Conservation (phyloP, 495 filamentous ascomycete species). For the Venustampulla echinocandica region DNA sequence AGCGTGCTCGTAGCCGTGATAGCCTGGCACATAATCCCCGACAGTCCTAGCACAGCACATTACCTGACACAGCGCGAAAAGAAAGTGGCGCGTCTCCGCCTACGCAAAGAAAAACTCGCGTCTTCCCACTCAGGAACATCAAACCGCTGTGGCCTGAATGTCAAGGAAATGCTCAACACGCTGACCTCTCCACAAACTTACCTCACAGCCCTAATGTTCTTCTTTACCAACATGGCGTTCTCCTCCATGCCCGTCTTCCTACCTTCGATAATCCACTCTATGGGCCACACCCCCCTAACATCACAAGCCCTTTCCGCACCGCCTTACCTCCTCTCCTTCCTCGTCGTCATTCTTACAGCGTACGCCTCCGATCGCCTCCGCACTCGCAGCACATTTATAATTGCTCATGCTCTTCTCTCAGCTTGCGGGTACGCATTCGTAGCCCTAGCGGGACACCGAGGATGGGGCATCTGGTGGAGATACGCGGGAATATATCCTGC, state of each 20-base stretch:
- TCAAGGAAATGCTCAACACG: slow-evolving; percentile 43
- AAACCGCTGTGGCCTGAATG: slow-evolving; percentile 35
- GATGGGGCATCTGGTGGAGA: slow-evolving; percentile 30
- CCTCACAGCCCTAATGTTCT: slow-evolving; percentile 53
- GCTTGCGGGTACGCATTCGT: slow-evolving; percentile 53
- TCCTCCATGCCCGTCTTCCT: slow-evolving; percentile 79
- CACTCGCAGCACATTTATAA: slow-evolving; percentile 55
- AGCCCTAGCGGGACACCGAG: slow-evolving; percentile 30
- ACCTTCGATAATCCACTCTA: slow-evolving; percentile 68
- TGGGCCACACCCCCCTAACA: slow-evolving; percentile 61
- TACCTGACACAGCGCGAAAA: slow-evolving; percentile 71
- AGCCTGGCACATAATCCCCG: slow-evolving; percentile 66
- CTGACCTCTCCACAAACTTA: slow-evolving; percentile 58
- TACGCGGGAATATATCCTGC: slow-evolving; percentile 66
- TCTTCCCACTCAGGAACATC: background rate
- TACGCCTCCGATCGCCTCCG: slow-evolving; percentile 58
- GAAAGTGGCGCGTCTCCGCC: slow-evolving; percentile 58
- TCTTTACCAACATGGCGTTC: slow-evolving; percentile 57
- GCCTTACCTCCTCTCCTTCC: slow-evolving; percentile 68
- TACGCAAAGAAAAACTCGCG: slow-evolving; percentile 27
- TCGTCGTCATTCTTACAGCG: slow-evolving; percentile 60
- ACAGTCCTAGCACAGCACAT: slow-evolving; percentile 54
- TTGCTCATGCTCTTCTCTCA: slow-evolving; percentile 51
- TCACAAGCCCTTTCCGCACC: slow-evolving; percentile 76
- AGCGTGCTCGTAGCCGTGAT: slow-evolving; percentile 57